Evolutionary conservation across 1,284 basidiomycete genomes (phyloP).

Genomic region (Cronartium quercuum): DNA sequence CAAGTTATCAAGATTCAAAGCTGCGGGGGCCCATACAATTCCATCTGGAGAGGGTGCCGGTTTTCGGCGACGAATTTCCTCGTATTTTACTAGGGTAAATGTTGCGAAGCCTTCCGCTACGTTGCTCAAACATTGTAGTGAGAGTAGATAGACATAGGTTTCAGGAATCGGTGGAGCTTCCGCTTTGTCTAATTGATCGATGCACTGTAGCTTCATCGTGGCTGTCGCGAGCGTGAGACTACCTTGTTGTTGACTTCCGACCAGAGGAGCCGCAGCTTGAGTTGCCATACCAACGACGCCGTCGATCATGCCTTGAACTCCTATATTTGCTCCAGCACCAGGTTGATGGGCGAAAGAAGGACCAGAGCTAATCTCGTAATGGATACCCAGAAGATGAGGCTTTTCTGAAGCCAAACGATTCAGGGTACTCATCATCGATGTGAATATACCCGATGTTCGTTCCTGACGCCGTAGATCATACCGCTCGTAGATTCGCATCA

Average conservation of each 20-base stretch:
- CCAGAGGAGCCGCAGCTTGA: slow-evolving; percentile 66
- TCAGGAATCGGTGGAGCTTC: slow-evolving; percentile 88
- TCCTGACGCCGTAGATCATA: slow-evolving; percentile 59
- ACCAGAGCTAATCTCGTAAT: slow-evolving; percentile 44
- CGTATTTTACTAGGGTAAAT: slow-evolving; percentile 66
- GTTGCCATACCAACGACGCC: slow-evolving; percentile 77
- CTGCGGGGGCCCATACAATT: slow-evolving; percentile 62
- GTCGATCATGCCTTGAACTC: slow-evolving; percentile 62
- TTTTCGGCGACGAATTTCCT: slow-evolving; percentile 40
- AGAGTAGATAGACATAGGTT: slow-evolving; percentile 82
- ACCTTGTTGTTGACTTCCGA: slow-evolving; percentile 68
- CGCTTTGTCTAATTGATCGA: slow-evolving; percentile 91
- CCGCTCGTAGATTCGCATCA: slow-evolving; percentile 70
- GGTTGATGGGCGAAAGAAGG: slow-evolving; percentile 23
- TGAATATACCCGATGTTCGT: slow-evolving; percentile 60
- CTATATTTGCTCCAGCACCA: slow-evolving; percentile 31
- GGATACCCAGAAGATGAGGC: slow-evolving; percentile 70
- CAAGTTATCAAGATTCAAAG: slow-evolving; percentile 61
- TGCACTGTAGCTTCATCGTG: slow-evolving; percentile 55
- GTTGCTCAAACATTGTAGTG: slow-evolving; percentile 77
- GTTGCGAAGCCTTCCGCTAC: slow-evolving; percentile 79
- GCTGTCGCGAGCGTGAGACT: slow-evolving; percentile 44
- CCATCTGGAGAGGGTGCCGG: slow-evolving; percentile 56
- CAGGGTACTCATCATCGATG: slow-evolving; percentile 69
- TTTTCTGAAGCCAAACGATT: slow-evolving; percentile 80